Base-by-base conservation (phyloP, 345 rosid species). In the Populus simonii region DNA sequence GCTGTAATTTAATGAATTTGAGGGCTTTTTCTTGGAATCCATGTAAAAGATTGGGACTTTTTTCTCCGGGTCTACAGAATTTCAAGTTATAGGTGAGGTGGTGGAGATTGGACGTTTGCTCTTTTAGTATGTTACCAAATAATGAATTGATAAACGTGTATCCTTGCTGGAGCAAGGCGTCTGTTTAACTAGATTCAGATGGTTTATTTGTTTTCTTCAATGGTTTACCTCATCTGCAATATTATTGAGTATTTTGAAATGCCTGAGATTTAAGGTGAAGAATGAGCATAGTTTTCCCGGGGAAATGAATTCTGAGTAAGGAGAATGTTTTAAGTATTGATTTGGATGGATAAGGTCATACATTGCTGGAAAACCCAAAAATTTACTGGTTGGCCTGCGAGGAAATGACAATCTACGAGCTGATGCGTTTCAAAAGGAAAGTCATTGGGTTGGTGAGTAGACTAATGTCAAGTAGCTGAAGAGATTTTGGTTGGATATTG, bases 111-210 rank as follows among this genome's bases (percentile, higher is more conserved):
- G 33, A n/a, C 69, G 20, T 20, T 22, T 36, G 59, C 3, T 45
- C 67, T 69, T 55, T 22, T 18, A 7, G 61, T 22, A 55, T 25
- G 38, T 22, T 13, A 10, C 41, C 45, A 4, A 12, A 33, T 57
- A 69, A 74, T 29, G 61, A 68, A 73, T 59, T 75, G 57, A 22
- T 41, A 23, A 62, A 31, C 20, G 35, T 45, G 27, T 53, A 5
- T 8, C 23, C 61, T 29, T 43, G 51, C 20, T 11, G 23, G 69
- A 59, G 17, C 5, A 55, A 55, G 62, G 12, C 65, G 22, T 78
- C 23, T 38, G 31, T 36, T 36, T 39, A 41, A 31, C 79, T n/a
- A 71, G 86, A 73, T 76, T 83, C 71, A 67, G 70, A 41, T 33
- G 57, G 33, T 69, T 76, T 27, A 51, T 29, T 25, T 53, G 13